phyloP scores from a whole-genome alignment of 192 early-diverging fungal species.

The Umbelopsis sp. region DNA sequence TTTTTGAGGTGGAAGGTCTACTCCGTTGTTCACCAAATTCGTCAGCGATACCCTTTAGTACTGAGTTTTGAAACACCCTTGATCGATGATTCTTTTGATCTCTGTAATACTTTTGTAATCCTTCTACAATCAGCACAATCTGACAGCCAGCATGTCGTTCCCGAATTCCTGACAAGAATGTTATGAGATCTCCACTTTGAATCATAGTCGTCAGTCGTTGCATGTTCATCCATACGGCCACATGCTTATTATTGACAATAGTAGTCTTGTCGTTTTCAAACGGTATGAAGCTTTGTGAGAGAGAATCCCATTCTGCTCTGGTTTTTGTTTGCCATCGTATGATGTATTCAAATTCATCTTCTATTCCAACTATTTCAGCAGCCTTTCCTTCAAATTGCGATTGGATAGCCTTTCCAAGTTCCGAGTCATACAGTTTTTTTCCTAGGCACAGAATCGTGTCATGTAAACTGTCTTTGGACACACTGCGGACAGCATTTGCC shows the following conservation, averaged over 20 bases:
- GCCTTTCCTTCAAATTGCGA: constrained; percentile 3
- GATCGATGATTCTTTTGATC: constrained; percentile 21
- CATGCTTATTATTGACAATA: constrained; percentile 30
- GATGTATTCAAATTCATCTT: constrained; percentile 17
- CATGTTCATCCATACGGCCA: constrained; percentile 27
- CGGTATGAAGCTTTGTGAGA: constrained; percentile 29
- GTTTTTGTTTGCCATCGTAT: constrained; percentile 44
- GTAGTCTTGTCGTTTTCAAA: background rate
- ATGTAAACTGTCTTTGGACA: constrained; percentile 29
- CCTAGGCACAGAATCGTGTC: constrained; percentile 51
- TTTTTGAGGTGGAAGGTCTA: background rate
- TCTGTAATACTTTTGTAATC: constrained; percentile 37
- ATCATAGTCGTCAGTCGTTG: constrained; percentile 27
- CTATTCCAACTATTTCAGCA: background rate
- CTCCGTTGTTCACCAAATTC: background rate
- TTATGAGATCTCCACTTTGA: constrained; percentile 7
- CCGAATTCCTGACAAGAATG: constrained; percentile 24
- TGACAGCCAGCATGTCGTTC: constrained; percentile 13
- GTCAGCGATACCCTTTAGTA: constrained; percentile 1
- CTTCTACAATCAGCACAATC: constrained; percentile 43
- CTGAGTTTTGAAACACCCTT: constrained; percentile 28
- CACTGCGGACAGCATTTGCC: constrained; percentile 36
- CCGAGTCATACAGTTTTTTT: constrained; percentile 25
- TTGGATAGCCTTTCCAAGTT: constrained; percentile 31
- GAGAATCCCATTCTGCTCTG: constrained; percentile 29